A percentile compares a stretch with the other conserved stretches of the same genome.
phyloP scores from a whole-genome alignment of 2,329 filamentous ascomycete species.

The Fusarium sp. region DNA sequence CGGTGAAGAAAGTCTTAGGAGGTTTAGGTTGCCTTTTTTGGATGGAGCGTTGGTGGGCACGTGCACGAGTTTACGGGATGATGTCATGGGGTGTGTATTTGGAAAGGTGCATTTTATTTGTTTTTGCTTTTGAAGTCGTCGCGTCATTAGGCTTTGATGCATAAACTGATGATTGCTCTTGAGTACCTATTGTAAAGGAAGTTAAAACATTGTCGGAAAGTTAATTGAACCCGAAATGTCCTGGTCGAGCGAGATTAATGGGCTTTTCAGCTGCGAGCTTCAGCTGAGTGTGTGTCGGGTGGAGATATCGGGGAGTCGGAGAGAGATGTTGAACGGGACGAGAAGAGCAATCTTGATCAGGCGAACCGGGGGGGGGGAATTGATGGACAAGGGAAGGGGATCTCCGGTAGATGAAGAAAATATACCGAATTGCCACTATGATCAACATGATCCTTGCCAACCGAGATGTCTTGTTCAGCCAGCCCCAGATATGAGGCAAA shows the following conservation, averaged over 20 bases:
- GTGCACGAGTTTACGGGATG: neutral
- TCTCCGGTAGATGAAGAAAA: neutral
- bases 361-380: neutral
- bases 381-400: neutral
- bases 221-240: neutral
- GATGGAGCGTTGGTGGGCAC: neutral
- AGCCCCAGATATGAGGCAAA: neutral
- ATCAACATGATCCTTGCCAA: neutral
- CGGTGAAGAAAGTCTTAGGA: neutral
- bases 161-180: neutral
- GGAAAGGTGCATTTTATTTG: neutral
- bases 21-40: neutral
- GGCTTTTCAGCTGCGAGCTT: too few relatives aligned
- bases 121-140: neutral
- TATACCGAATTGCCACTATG: neutral
- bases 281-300: neutral
- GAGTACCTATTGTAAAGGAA: too few relatives aligned
- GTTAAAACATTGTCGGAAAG: too few relatives aligned
- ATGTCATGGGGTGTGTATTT: neutral
- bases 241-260: neutral
- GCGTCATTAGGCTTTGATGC: neutral
- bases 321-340: neutral
- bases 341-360: neutral
- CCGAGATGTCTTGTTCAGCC: neutral
- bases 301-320: neutral